Evolutionary conservation across 352 stramenopile genomes (phyloP), one percentile per base, ranked within the genome.

Genomic region (Phytophthora citrophthora): DNA sequence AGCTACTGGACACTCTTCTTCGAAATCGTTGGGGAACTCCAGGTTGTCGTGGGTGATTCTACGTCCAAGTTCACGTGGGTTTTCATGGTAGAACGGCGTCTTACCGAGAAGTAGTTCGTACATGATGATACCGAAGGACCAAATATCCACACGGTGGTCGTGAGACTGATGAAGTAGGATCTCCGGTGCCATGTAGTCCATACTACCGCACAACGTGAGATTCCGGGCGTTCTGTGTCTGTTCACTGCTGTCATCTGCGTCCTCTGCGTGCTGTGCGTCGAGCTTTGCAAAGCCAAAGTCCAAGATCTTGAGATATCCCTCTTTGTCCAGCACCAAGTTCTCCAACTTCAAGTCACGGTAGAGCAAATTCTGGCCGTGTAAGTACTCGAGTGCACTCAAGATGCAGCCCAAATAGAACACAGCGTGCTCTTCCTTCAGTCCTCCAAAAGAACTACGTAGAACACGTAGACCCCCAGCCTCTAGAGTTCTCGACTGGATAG

Each of bases 361-460:
- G 26, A 96, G 72, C 61, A 92, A 71, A 18, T 70, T 77, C 31
- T 87, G 61, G 5, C 64, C 72, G 57, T 96, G 88, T 16, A 96
- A 66, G 39, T 94, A 94, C 67, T 88, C 73, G 29, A 94, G 65
- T 12, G 80, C 91, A 39, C 79, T 79, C 15, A 89, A 64, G 57
- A 98, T 95, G 61, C 96, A 96, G 3, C 83, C 84, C 6, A 95
- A 72, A 58, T 98, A 99, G 67, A 98, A 98, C 16, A 76, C 72
- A 0, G 81, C 77, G 46, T 85, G 69, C 45, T 88, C 64, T 38
- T 90, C 73, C 23, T 81, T 71, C n/a, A 91, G 46, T 2, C 81
- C 78, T 26, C 72, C 73, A 43, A 79, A 79, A 1, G 45, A 50
- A 52, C 73, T 89, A 20, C 76, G 74, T 41, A 88, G 43, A 41